A percentile compares a stretch with the other conserved stretches of the same genome.
Evolutionary conservation across 371 early-diverging fungal genomes (phyloP).

Genomic region (Umbelopsis sp.): DNA sequence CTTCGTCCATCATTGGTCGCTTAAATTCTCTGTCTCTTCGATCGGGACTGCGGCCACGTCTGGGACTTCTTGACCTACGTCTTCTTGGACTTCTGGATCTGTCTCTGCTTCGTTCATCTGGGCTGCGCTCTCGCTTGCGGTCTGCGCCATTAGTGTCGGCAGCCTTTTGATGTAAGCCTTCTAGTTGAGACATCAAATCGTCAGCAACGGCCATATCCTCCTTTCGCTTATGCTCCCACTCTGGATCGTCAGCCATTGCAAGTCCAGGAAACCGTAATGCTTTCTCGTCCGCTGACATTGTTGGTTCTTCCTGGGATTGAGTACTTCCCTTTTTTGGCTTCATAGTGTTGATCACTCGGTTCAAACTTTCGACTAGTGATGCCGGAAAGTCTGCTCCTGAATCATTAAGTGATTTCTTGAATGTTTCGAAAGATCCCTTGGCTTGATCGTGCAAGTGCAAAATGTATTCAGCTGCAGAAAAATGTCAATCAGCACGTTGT

Average conservation of each 20-base stretch:
- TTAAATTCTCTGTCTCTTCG: slow-evolving; percentile 25
- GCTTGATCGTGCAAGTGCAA: slow-evolving; percentile 75
- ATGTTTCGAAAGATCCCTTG: slow-evolving; percentile 59
- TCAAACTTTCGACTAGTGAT: slow-evolving; percentile 80
- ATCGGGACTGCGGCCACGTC: slow-evolving; percentile 27
- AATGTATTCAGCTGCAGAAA: slow-evolving; percentile 73
- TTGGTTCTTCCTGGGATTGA: slow-evolving; percentile 13
- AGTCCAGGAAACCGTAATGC: slow-evolving; percentile 83
- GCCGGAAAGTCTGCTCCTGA: slow-evolving; percentile 85
- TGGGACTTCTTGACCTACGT: slow-evolving; percentile 36
- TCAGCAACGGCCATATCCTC: slow-evolving; percentile 50
- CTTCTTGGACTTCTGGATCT: slow-evolving; percentile 33
- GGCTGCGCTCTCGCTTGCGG: slow-evolving; percentile 23
- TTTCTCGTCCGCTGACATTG: slow-evolving; percentile 44
- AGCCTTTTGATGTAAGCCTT: slow-evolving; percentile 43
- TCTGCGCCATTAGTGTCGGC: slow-evolving; percentile 21
- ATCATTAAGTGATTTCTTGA: slow-evolving; percentile 73
- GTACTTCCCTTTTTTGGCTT: slow-evolving; percentile 61
- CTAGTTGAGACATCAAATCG: slow-evolving; percentile 63
- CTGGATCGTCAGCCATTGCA: slow-evolving; percentile 68
- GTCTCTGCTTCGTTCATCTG: not conserved
- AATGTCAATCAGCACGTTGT: not conserved
- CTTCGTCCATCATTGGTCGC: slow-evolving; percentile 59
- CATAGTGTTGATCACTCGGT: slow-evolving; percentile 88
- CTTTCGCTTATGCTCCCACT: slow-evolving; percentile 49